These are phyloP conservation scores for Tylopilus balloui DNA, from an alignment of 768 basidiomycete genomes.

Conservation along the genomic window DNA sequence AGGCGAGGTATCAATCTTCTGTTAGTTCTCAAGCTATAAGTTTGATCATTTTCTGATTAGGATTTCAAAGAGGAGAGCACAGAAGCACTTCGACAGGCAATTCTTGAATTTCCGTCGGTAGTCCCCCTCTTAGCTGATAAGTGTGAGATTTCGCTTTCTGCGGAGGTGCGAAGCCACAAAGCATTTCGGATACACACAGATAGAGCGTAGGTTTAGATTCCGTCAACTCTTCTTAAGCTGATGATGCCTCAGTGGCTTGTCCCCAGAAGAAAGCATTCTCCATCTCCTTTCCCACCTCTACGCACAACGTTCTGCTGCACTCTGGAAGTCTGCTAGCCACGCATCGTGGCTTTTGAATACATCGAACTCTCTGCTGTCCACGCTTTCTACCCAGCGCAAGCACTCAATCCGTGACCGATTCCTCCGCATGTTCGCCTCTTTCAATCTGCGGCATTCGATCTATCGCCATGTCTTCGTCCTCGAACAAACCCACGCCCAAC, in stretches of 20 bases:
- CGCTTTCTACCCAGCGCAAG: slow-evolving; percentile 30
- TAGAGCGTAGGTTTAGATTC: slow-evolving; percentile 43
- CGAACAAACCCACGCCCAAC: slow-evolving; percentile 48
- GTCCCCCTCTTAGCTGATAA: slow-evolving; percentile 84
- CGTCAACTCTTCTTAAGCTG: slow-evolving; percentile 2
- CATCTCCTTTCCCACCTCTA: slow-evolving; percentile 90
- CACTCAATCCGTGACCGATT: slow-evolving; percentile 28
- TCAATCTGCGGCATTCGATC: slow-evolving; percentile 45
- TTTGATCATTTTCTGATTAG: slow-evolving; percentile 29
- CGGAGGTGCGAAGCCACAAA: slow-evolving; percentile 51
- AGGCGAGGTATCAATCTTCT: slow-evolving; percentile 28
- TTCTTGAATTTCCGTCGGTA: slow-evolving; percentile 74
- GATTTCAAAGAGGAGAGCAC: slow-evolving; percentile 53
- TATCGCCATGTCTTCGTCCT: slow-evolving; percentile 79
- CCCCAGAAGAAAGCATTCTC: slow-evolving; percentile 44
- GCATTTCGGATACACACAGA: slow-evolving; percentile 71
- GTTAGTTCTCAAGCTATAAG: not conserved
- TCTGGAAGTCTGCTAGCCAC: slow-evolving; percentile 77
- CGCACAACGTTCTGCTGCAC: slow-evolving; percentile 62
- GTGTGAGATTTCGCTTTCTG: slow-evolving; percentile 62
- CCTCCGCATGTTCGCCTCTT: slow-evolving; percentile 37
- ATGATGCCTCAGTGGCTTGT: slow-evolving; percentile 28
- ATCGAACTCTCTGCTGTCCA: slow-evolving; percentile 37
- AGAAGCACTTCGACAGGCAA: slow-evolving; percentile 65
- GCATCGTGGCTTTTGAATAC: slow-evolving; percentile 68